Evolutionary conservation across 306 rosid genomes (phyloP), one percentile per base, ranked within the genome.

Genomic region (Trifolium repens): DNA sequence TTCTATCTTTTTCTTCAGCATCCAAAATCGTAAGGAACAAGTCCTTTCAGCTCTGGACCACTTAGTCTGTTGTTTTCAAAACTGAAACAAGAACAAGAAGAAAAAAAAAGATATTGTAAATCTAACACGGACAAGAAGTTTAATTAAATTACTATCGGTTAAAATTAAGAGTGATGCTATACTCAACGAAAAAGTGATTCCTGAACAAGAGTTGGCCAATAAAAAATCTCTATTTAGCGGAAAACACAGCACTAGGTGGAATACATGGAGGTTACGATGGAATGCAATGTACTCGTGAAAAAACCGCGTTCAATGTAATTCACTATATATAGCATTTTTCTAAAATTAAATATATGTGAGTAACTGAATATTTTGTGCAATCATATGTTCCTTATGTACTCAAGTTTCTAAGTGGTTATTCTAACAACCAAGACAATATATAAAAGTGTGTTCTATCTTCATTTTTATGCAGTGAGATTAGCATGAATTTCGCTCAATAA

Each of bases 1-100:
- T 62, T 54, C 2, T 62, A 39, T 64, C 44, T 74, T 58, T 42
- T 58, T 42, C 69, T 87, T 90, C 85, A 93, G 85, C 96, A 93
- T 59, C 96, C 96, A 13, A 93, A 93, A 88, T 93, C 96, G 46
- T 93, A 91, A 12, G 98, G 84, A 67, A 82, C 96, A 27, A 90
- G 85, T 73, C 98, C 98, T 79, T 93, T 85, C 82, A 93, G 89
- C 85, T 93, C 96, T 0, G 98, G 98, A 70, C 98, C 98, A 70
- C 80, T 85, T 53, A 90, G 86, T 47, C 84, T 84, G 85, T 86
- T 93, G 90, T 89, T 91, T 65, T 87, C 89, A 34, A 78, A 93
- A 78, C 98, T 93, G 96, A 81, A 85, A 81, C 67, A 76, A 44
- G 14, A 67, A 37, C 19, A 74, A 52, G 27, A 74, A n/a, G n/a